A percentile compares a stretch with the other conserved stretches of the same genome.
Conservation (phyloP, 116 monocot genomes). For the Papilionanthe hybrid region DNA sequence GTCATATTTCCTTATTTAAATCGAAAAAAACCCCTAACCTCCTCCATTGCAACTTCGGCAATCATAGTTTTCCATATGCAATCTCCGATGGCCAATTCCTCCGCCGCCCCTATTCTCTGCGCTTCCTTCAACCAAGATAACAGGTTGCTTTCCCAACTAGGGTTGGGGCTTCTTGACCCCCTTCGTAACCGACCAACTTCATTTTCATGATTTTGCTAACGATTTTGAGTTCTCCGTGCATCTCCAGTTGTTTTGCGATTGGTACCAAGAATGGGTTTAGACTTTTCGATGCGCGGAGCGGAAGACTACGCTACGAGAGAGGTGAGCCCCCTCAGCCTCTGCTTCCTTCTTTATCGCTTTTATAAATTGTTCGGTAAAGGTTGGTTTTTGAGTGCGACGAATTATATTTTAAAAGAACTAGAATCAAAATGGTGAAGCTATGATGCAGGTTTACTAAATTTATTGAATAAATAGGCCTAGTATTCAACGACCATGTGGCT, state of each 20-base stretch:
- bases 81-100: constrained; percentile 7
- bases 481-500: no score
- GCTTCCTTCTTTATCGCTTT: background rate
- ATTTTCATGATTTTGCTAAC: constrained; percentile 3
- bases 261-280: constrained; percentile 80
- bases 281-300: constrained; percentile 62
- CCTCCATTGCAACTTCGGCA: background rate
- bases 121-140: constrained; percentile 94
- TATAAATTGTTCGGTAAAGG: background rate
- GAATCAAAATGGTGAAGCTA: background rate
- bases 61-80: background rate
- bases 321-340: constrained; percentile 25
- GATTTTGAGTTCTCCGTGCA: background rate
- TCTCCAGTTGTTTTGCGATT: constrained; percentile 60
- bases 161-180: background rate
- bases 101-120: constrained; percentile 40
- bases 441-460: background rate
- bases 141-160: constrained; percentile 37
- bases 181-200: background rate
- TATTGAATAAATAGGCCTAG: background rate
- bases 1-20: no score
- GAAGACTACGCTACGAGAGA: constrained; percentile 61
- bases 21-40: no score
- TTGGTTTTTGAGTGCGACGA: background rate
- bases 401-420: background rate